These are phyloP conservation scores for Colletotrichum siamense DNA, from an alignment of 2,329 filamentous ascomycete genomes.

Conservation along the genomic window DNA sequence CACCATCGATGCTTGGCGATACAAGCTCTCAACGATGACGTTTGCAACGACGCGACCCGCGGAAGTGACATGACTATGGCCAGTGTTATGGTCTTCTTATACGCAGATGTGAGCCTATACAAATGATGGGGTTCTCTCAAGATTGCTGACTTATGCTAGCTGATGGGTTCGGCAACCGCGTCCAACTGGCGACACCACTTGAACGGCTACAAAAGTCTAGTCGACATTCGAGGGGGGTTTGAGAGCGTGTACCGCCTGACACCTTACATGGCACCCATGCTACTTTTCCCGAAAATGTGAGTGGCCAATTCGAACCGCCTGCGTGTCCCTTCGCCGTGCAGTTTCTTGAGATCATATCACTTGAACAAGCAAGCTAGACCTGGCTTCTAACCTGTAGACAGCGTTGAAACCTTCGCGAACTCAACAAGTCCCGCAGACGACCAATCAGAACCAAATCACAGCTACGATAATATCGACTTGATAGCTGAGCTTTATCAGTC, in stretches of 20 bases:
- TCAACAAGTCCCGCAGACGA: slow-evolving; percentile 40
- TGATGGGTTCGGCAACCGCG: slow-evolving; percentile 33
- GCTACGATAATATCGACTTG: slow-evolving; percentile 28
- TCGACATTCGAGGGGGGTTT: slow-evolving; percentile 17
- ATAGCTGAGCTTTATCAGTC: slow-evolving; percentile 29
- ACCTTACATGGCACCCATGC: neutral
- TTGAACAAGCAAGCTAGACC: neutral
- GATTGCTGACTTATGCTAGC: neutral
- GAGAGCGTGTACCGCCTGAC: neutral
- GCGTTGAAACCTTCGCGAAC: slow-evolving; percentile 38
- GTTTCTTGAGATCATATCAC: neutral
- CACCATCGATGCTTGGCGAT: slow-evolving; percentile 34
- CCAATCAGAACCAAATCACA: slow-evolving; percentile 26
- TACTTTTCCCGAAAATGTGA: slow-evolving; percentile 5
- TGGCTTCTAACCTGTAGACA: slow-evolving; percentile 4
- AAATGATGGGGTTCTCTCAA: accelerated
- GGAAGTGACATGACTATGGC: neutral
- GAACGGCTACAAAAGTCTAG: slow-evolving; percentile 22
- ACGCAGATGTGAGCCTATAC: neutral
- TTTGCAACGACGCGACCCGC: slow-evolving; percentile 24
- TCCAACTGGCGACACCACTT: slow-evolving; percentile 39
- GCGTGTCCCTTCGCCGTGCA: accelerated
- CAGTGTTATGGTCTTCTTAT: slow-evolving; percentile 8
- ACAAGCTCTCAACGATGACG: slow-evolving; percentile 32
- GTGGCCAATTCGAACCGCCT: neutral